These are phyloP conservation scores for Peribolospora kevripleyi DNA, from an alignment of 768 basidiomycete genomes.

Conservation along the genomic window DNA sequence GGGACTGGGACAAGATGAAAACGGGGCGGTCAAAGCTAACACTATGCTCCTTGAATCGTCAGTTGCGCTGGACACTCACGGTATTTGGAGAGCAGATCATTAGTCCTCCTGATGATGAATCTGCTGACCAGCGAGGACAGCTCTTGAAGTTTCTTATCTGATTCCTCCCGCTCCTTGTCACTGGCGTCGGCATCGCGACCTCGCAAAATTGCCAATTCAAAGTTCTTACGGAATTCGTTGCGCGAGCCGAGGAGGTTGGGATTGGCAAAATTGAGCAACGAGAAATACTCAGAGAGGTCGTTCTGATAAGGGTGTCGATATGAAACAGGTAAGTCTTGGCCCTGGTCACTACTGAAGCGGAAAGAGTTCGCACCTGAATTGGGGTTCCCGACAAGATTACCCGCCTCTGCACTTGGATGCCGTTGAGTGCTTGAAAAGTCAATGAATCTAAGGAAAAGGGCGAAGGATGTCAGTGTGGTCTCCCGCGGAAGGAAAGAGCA, in stretches of 20 bases:
- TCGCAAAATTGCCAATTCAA: slow-evolving; percentile 67
- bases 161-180: slow-evolving; percentile 47
- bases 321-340: background rate
- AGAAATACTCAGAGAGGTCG: slow-evolving; percentile 77
- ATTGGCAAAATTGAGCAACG: slow-evolving; percentile 92
- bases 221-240: slow-evolving; percentile 31
- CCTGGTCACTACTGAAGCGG: slow-evolving; percentile 25
- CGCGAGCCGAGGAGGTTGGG: slow-evolving; percentile 51
- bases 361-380: slow-evolving; percentile 27
- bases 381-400: slow-evolving; percentile 91
- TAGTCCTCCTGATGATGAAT: slow-evolving; percentile 79
- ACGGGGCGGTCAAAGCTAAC: background rate
- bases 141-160: slow-evolving; percentile 51
- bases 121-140: slow-evolving; percentile 22
- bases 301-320: slow-evolving; percentile 28
- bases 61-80: slow-evolving; percentile 42
- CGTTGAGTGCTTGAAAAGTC: slow-evolving; percentile 62
- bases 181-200: slow-evolving; percentile 59
- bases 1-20: slow-evolving; percentile 37
- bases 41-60: slow-evolving; percentile 47
- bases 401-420: slow-evolving; percentile 54
- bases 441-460: slow-evolving; percentile 37
- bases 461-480: slow-evolving; percentile 8
- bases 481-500: background rate
- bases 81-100: slow-evolving; percentile 57